These are phyloP conservation scores for Solanum etuberosum DNA, from an alignment of 257 asterid species.

Conservation along the genomic window DNA sequence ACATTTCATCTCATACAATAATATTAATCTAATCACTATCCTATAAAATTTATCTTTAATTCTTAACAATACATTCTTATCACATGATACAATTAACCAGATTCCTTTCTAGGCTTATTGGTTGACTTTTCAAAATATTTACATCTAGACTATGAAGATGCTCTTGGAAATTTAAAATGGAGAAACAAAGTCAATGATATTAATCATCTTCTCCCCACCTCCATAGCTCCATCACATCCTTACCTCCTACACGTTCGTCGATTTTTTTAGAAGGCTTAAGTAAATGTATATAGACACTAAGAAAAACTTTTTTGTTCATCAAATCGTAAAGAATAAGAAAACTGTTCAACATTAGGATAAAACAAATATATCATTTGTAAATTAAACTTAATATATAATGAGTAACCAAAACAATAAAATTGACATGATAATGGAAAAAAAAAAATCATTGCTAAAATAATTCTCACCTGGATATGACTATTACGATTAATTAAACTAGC, in stretches of 20 bases:
- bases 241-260: too few species aligned
- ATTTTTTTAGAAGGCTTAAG: too few species aligned
- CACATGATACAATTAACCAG: not conserved
- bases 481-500: not conserved
- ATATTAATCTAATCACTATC: not conserved
- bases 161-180: not conserved
- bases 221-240: too few species aligned
- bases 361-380: not conserved
- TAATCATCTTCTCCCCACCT: too few species aligned
- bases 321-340: not conserved
- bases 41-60: not conserved
- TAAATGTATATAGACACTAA: too few species aligned
- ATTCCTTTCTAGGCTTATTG: not conserved
- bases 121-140: not conserved
- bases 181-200: not conserved
- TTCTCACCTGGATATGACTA: not conserved
- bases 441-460: not conserved
- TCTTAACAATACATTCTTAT: not conserved
- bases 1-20: rapidly evolving
- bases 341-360: not conserved
- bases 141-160: not conserved
- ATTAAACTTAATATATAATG: not conserved
- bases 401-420: not conserved
- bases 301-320: not conserved
- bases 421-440: not conserved